A percentile compares a stretch with the other conserved stretches of the same genome.
phyloP scores from a whole-genome alignment of 768 basidiomycete species.

The Naganishia kalamii region DNA sequence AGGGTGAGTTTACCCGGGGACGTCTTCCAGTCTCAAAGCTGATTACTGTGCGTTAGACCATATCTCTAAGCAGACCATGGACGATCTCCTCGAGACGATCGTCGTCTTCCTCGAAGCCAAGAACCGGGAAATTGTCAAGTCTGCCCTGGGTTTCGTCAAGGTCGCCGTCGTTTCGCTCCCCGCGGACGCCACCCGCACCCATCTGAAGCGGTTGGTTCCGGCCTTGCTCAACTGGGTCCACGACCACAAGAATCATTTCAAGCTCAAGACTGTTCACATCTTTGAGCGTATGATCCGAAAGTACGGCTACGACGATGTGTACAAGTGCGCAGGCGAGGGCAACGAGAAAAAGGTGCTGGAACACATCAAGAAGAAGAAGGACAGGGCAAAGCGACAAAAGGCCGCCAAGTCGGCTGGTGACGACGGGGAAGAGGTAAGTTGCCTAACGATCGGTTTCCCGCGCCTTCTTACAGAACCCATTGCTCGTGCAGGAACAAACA shows the following conservation, averaged over 20 bases:
- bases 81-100: conserved; percentile 76
- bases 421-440: conserved; percentile 54
- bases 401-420: conserved; percentile 53
- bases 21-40: not conserved
- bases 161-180: conserved; percentile 82
- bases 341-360: conserved; percentile 80
- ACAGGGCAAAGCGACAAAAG: conserved; percentile 83
- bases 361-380: conserved; percentile 93
- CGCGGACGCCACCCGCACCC: conserved; percentile 62
- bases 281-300: conserved; percentile 90
- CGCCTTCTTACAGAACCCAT: no score
- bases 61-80: conserved; percentile 65
- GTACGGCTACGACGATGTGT: conserved; percentile 78
- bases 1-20: conserved; percentile 54
- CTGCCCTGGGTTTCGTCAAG: conserved; percentile 88
- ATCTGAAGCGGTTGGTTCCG: conserved; percentile 71
- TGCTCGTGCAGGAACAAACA: conserved; percentile 33
- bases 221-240: conserved; percentile 86
- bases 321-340: conserved; percentile 61
- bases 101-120: conserved; percentile 79
- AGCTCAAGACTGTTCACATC: conserved; percentile 89
- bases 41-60: conserved; percentile 51
- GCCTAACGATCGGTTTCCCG: no score
- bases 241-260: conserved; percentile 99
- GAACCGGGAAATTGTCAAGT: conserved; percentile 97